phyloP scores from a whole-genome alignment of 2,329 filamentous ascomycete genomes.

The Harringtonia aguacate region DNA sequence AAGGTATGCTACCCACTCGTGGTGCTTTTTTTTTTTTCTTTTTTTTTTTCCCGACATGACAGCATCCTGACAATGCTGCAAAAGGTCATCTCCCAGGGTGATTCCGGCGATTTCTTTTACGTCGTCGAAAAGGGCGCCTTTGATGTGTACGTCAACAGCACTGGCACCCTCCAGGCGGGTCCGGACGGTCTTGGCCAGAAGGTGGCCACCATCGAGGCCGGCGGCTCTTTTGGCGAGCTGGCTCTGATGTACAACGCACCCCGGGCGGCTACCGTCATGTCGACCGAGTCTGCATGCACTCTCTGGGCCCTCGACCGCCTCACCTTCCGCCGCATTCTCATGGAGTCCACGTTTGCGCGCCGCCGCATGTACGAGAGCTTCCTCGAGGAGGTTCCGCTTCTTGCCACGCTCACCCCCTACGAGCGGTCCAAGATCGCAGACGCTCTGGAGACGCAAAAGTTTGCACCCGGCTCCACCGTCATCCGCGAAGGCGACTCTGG shows the following conservation, averaged over 20 bases:
- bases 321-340: slow-evolving; percentile 93
- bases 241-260: slow-evolving; percentile 98
- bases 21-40: too few relatives aligned
- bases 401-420: slow-evolving; percentile 75
- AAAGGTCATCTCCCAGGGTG: slow-evolving; percentile 89
- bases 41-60: too few relatives aligned
- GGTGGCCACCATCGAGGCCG: slow-evolving; percentile 72
- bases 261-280: slow-evolving; percentile 86
- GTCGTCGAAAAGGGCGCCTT: slow-evolving; percentile 87
- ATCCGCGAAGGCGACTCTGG: slow-evolving; percentile 88
- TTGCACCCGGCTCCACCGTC: slow-evolving; percentile 66
- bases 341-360: slow-evolving; percentile 95
- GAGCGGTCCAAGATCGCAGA: slow-evolving; percentile 97
- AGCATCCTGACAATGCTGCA: background rate
- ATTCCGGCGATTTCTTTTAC: slow-evolving; percentile 96
- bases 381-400: slow-evolving; percentile 82
- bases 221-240: slow-evolving; percentile 91
- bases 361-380: slow-evolving; percentile 96
- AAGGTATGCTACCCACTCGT: slow-evolving; percentile 34
- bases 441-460: slow-evolving; percentile 85
- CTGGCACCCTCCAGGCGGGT: slow-evolving; percentile 68
- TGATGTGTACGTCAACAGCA: slow-evolving; percentile 78
- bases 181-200: slow-evolving; percentile 72
- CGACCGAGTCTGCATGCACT: slow-evolving; percentile 64
- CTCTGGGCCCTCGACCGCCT: slow-evolving; percentile 92